phyloP scores from a whole-genome alignment of 1,284 basidiomycete genomes.

The Cryptococcus amylolentus region DNA sequence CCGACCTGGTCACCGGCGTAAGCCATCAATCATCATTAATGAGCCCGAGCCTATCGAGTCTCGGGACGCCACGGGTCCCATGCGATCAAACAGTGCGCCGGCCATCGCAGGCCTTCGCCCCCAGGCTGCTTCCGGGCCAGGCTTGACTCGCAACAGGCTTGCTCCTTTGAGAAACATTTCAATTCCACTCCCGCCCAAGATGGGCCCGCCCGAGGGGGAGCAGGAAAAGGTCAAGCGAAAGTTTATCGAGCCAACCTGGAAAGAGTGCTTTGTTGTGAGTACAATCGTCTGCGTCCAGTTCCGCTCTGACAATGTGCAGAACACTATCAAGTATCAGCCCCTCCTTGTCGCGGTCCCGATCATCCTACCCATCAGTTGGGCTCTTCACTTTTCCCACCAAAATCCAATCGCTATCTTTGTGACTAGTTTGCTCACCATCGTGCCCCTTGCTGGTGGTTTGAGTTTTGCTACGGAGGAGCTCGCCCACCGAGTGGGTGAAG shows the following conservation, averaged over 20 bases:
- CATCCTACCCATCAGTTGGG: slow-evolving; percentile 64
- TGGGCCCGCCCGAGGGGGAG: slow-evolving; percentile 13
- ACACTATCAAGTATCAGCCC: slow-evolving; percentile 34
- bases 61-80: neutral
- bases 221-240: slow-evolving; percentile 11
- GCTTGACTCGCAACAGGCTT: slow-evolving; percentile 2
- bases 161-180: slow-evolving; percentile 14
- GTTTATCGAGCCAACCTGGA: slow-evolving; percentile 16
- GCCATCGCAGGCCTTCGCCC: neutral
- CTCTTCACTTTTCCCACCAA: slow-evolving; percentile 60
- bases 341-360: slow-evolving; percentile 44
- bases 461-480: slow-evolving; percentile 54
- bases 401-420: slow-evolving; percentile 64
- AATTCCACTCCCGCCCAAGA: slow-evolving; percentile 17
- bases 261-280: slow-evolving; percentile 13
- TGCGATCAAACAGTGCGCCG: neutral
- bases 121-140: slow-evolving; percentile 4
- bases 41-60: neutral
- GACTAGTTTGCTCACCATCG: slow-evolving; percentile 58
- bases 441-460: slow-evolving; percentile 52
- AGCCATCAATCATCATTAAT: slow-evolving; percentile 15
- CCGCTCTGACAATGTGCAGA: slow-evolving; percentile 16
- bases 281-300: neutral
- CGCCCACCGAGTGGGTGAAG: slow-evolving; percentile 51
- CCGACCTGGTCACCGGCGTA: slow-evolving; percentile 10